Conservation (phyloP, 352 stramenopile species). For the Proteromonas lacertae region DNA sequence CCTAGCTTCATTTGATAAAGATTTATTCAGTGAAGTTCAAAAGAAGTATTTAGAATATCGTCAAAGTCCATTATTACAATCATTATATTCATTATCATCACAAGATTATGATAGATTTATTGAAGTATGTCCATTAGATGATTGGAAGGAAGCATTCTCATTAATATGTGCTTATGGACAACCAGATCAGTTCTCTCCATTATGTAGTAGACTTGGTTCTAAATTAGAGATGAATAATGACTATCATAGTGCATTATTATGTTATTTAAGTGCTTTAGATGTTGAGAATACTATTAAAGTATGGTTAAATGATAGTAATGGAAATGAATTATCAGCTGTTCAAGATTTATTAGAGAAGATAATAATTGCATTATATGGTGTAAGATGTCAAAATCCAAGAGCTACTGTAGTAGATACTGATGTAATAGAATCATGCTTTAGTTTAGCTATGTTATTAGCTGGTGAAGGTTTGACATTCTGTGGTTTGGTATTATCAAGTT, state of each 20-base stretch:
- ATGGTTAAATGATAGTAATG: slow-evolving; percentile 51
- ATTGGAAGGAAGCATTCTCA: slow-evolving; percentile 77
- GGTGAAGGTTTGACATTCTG: too few species aligned
- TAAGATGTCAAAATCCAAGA: too few species aligned
- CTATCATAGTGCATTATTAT: slow-evolving; percentile 50
- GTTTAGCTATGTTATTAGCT: too few species aligned
- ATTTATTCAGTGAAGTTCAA: slow-evolving; percentile 79
- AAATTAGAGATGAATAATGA: slow-evolving; percentile 54
- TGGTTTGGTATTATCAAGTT: too few species aligned
- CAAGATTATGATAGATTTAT: slow-evolving; percentile 73
- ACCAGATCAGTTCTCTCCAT: slow-evolving; percentile 65
- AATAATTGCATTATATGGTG: too few species aligned
- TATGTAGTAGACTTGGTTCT: slow-evolving; percentile 65
- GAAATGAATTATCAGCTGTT: too few species aligned
- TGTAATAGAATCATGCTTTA: too few species aligned
- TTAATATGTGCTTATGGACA: slow-evolving; percentile 86
- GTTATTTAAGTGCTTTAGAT: slow-evolving; percentile 81
- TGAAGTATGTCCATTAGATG: slow-evolving; percentile 32
- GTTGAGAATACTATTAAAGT: slow-evolving; percentile 23
- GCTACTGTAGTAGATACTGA: too few species aligned
- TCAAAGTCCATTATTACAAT: slow-evolving; percentile 29
- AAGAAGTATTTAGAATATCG: slow-evolving; percentile 55
- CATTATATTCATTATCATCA: slow-evolving; percentile 75
- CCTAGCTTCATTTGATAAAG: slow-evolving; percentile 45
- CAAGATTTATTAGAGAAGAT: too few species aligned